These are phyloP conservation scores for Balansia obtecta DNA, from an alignment of 2,329 filamentous ascomycete species.

Conservation along the genomic window DNA sequence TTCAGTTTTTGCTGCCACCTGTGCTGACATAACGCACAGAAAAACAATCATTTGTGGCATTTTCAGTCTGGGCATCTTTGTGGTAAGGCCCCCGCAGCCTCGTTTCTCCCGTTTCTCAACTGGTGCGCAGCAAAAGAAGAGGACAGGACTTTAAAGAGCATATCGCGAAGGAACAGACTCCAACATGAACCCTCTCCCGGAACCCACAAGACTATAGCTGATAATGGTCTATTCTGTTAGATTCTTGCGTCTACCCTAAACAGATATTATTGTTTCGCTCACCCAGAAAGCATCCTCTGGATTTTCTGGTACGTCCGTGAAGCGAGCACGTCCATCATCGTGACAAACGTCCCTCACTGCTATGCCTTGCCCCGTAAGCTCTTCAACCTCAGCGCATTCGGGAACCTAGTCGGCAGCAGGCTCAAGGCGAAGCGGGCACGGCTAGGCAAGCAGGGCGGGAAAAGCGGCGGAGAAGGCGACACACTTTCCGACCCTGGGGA, in stretches of 20 bases:
- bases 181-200: too few species aligned
- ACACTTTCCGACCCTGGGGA: background rate
- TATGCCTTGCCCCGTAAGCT: conserved; percentile 9
- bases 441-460: background rate
- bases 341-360: conserved; percentile 35
- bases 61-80: conserved; percentile 37
- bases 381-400: conserved; percentile 3
- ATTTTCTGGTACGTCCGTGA: conserved; percentile 42
- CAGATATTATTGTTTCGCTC: conserved; percentile 30
- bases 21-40: conserved; percentile 2
- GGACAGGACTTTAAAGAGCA: too few species aligned
- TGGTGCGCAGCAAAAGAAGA: too few species aligned
- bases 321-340: conserved; percentile 37
- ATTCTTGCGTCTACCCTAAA: conserved; percentile 28
- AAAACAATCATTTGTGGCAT: conserved; percentile 15
- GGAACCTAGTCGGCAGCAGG: background rate
- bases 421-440: background rate
- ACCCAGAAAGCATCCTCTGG: conserved; percentile 17
- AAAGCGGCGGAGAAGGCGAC: background rate
- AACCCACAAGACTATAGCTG: background rate
- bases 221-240: background rate
- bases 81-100: conserved; percentile 11
- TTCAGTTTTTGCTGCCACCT: background rate
- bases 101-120: background rate
- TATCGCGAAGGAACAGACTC: too few species aligned